phyloP scores from a whole-genome alignment of 208 protist species.

The Endotrypanum monterogeii region DNA sequence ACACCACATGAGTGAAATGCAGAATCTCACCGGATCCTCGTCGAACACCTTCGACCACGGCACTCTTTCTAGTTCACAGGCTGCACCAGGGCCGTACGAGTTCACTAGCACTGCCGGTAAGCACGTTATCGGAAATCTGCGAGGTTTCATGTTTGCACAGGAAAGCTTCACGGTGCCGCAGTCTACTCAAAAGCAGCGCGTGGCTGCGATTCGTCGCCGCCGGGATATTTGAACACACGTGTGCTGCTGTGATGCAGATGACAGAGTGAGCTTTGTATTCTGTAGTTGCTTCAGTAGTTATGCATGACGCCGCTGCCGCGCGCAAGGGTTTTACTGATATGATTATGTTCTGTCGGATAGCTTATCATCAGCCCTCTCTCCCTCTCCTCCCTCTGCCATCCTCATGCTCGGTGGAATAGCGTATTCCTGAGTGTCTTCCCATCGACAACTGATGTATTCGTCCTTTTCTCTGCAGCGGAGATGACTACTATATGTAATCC shows the following conservation, averaged over 20 bases:
- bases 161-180: conserved; percentile 5
- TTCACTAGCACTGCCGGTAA: conserved; percentile 44
- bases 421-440: too few species aligned
- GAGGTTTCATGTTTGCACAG: conserved; percentile 60
- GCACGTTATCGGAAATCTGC: conserved; percentile 75
- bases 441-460: too few species aligned
- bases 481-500: too few species aligned
- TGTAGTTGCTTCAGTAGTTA: neutral
- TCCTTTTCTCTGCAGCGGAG: too few species aligned
- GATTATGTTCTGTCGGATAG: neutral
- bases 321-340: neutral
- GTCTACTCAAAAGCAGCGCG: neutral
- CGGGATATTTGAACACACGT: conserved; percentile 22
- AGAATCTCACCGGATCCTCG: neutral
- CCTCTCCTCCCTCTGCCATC: too few species aligned
- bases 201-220: neutral
- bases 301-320: neutral
- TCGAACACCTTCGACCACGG: conserved; percentile 29
- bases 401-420: too few species aligned
- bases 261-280: too few species aligned
- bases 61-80: conserved; percentile 22
- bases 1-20: neutral
- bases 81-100: conserved; percentile 17
- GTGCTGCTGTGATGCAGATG: neutral
- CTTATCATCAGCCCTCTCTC: too few species aligned